Conservation (phyloP, 192 early-diverging fungal genomes). For the Lunasporangiospora selenospora region DNA sequence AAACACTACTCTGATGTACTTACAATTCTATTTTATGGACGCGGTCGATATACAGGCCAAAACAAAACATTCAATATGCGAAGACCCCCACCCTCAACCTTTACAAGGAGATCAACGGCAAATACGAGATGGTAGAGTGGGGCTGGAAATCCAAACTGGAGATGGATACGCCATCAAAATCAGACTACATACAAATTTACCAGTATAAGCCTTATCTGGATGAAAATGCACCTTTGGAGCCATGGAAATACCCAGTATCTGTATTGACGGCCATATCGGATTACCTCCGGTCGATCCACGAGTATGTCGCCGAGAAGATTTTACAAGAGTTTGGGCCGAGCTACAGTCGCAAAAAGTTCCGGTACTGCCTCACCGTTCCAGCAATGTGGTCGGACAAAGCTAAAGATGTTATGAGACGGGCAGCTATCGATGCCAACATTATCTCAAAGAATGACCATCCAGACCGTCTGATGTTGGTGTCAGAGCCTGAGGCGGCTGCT, state of each 20-base stretch:
- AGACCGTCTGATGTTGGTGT: slow-evolving; percentile 44
- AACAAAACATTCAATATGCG: slow-evolving; percentile 44
- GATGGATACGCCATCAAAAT: slow-evolving; percentile 17
- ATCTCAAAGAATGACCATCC: slow-evolving; percentile 30
- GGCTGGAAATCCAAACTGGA: slow-evolving; percentile 36
- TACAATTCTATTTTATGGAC: too few species aligned
- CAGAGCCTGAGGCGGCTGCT: slow-evolving; percentile 52
- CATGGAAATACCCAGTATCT: slow-evolving; percentile 36
- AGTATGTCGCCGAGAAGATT: slow-evolving; percentile 34
- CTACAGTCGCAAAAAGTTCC: slow-evolving; percentile 41
- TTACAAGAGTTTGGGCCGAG: slow-evolving; percentile 44
- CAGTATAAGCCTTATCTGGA: slow-evolving; percentile 50
- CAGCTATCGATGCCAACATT: slow-evolving; percentile 40
- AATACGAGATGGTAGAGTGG: slow-evolving; percentile 41
- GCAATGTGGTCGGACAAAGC: slow-evolving; percentile 38
- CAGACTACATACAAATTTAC: slow-evolving; percentile 23
- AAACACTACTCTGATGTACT: too few species aligned
- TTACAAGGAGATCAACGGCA: slow-evolving; percentile 31
- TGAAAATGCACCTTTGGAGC: slow-evolving; percentile 16
- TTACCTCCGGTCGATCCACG: slow-evolving; percentile 40
- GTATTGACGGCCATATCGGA: slow-evolving; percentile 41
- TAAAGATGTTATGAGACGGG: slow-evolving; percentile 45
- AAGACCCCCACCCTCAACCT: slow-evolving; percentile 50
- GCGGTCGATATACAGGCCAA: slow-evolving; percentile 33
- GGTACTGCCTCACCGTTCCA: slow-evolving; percentile 33